Evolutionary conservation across 257 asterid genomes (phyloP), one percentile per base, ranked within the genome.

Genomic region (Przewalskia tangutica): DNA sequence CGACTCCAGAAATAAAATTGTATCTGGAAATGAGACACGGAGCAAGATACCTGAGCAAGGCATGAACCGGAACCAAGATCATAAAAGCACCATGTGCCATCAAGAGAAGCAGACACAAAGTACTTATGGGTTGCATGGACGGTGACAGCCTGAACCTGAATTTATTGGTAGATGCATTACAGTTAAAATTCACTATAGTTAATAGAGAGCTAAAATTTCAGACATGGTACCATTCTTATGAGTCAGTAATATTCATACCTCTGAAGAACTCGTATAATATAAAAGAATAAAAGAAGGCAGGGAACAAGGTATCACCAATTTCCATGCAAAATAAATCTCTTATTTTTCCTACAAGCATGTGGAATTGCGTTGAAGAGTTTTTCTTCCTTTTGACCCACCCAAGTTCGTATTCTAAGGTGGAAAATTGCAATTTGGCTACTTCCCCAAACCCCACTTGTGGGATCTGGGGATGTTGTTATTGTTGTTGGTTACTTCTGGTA

Each of bases 81-180:
- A 76, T 93, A 95, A 85, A 95, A 95, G 89, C 99, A 95, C 99
- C 99, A 95, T 6, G 98, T 85, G 82, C 81, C 90, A 88, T 95
- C 99, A 84, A 93, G 95, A 65, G 99, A 95, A 84, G 98, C 98
- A n/a, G 97, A 89, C 82, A 92, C 98, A 38, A 92, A 92, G 81
- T 95, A 95, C 58, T 91, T 90, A 77, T 91, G 90, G 86, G 99
- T 95, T 55, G 99, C 97, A 82, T 95, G 99, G 84, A 95, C 76
- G 11, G 99, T 95, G 67, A 95, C 98, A 64, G 99, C 97, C 89
- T 92, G 95, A 84, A 95, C 98, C 99, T 95, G 91, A 60, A 32
- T 70, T 38, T 78, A 62, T 81, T 53, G 53, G 76, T 27, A 56
- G 63, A 56, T 17, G 8, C 23, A 56, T 56, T 17, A 56, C 17